phyloP scores from a whole-genome alignment of 78 protist species.

The Diacronema lutheri region DNA sequence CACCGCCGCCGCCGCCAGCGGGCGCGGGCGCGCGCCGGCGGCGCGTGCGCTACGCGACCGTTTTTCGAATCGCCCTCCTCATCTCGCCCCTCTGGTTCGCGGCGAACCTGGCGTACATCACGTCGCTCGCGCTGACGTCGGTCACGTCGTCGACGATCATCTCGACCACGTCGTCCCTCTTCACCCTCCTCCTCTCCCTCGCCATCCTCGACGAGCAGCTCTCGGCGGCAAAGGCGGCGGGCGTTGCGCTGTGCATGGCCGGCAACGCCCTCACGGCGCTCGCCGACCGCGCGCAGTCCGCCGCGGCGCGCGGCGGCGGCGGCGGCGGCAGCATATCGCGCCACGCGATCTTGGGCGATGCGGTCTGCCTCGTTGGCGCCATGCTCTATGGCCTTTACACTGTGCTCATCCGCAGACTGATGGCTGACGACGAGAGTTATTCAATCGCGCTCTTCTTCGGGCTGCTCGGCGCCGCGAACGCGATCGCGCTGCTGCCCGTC shows the following conservation, averaged over 20 bases:
- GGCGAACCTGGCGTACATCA: constrained; percentile 50
- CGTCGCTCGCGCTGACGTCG: constrained; percentile 17
- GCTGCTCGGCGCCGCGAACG: constrained; percentile 44
- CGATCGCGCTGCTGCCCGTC: constrained; percentile 32
- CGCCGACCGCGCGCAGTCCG: neutral
- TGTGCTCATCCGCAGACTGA: neutral
- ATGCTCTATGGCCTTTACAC: constrained; percentile 60
- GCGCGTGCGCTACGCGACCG: neutral
- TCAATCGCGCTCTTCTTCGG: constrained; percentile 52
- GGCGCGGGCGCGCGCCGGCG: neutral
- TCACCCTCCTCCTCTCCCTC: constrained; percentile 32
- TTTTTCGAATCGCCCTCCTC: neutral
- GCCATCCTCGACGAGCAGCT: neutral
- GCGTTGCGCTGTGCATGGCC: constrained; percentile 10
- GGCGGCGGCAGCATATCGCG: neutral
- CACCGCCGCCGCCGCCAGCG: too few species aligned
- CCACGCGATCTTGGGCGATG: constrained; percentile 21
- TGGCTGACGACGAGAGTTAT: constrained; percentile 23
- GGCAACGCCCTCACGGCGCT: constrained; percentile 7
- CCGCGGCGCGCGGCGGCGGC: neutral
- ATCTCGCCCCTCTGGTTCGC: constrained; percentile 51
- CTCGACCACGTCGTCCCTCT: constrained; percentile 25
- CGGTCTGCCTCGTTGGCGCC: constrained; percentile 50
- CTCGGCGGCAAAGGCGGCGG: neutral
- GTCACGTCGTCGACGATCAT: constrained; percentile 53